Evolutionary conservation across 305 asterid genomes (phyloP), one percentile per base, ranked within the genome.

Genomic region (Plantago coronopus): DNA sequence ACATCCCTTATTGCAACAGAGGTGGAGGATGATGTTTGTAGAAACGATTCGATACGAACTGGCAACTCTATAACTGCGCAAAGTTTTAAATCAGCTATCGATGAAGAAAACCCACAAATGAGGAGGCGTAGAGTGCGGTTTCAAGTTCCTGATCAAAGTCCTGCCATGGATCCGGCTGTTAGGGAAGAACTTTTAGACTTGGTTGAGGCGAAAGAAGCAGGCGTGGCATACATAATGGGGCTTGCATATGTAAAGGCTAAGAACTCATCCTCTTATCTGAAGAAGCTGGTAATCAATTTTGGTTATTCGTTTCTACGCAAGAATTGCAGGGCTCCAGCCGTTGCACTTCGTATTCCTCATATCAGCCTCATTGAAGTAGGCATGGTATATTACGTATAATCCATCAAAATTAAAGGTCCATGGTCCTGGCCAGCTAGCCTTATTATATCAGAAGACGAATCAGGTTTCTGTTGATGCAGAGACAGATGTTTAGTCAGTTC

Each of bases 141-240:
- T 69, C 81, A 73, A 54, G 25, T 93, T 56, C 85, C 95, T 2
- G 54, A 72, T 63, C 68, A 84, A 34, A 81, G 54, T 67, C 89
- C 91, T 0, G 81, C 78, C 29, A 81, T 87, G 86, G 91, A 88
- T 61, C 78, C 81, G 2, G 58, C 74, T 0, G 98, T 89, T 1
- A 77, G 78, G 74, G 97, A 93, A 10, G 98, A 93, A 72, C 94
- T 93, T 57, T 13, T 62, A 34, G 96, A 89, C 25, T 73, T 93
- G 87, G 74, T 89, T 47, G 80, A 79, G 73, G 98, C 97, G 4
- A 93, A 93, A 62, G 98, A 93, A 60, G 95, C 97, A 0, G 98
- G 98, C 1, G 86, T 85, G 11, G 97, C 98, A 2, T 93, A 85
- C 53, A 80, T 85, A 67, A 71, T 85, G 81, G 94, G 89, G 11